phyloP scores from a whole-genome alignment of 2,329 filamentous ascomycete species.

The Sclerotinia borealis region DNA sequence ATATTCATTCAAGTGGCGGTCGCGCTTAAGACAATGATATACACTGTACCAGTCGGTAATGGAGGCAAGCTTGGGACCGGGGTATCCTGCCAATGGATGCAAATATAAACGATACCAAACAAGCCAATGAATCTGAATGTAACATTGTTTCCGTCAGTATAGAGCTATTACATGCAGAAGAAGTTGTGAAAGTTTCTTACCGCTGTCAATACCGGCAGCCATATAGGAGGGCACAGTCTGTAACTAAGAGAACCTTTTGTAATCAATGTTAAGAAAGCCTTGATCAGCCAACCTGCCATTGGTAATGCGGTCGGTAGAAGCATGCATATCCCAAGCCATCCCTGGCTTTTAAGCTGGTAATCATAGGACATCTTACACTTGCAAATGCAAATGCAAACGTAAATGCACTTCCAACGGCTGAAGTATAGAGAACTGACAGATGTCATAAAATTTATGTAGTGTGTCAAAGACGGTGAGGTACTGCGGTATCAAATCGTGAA shows the following conservation, averaged over 20 bases:
- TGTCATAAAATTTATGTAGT: too few species aligned
- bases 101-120: slow-evolving; percentile 53
- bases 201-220: not conserved
- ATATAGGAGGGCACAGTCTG: not conserved
- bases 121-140: not conserved
- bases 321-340: not conserved
- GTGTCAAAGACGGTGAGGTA: too few species aligned
- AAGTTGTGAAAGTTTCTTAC: not conserved
- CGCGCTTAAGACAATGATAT: slow-evolving; percentile 69
- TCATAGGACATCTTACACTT: not conserved
- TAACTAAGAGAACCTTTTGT: not conserved
- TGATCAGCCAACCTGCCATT: not conserved
- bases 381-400: too few species aligned
- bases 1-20: slow-evolving; percentile 70
- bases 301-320: not conserved
- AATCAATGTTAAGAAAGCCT: not conserved
- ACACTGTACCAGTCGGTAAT: slow-evolving; percentile 59
- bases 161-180: not conserved
- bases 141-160: not conserved
- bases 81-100: slow-evolving; percentile 60
- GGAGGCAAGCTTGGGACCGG: slow-evolving; percentile 57
- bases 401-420: too few species aligned
- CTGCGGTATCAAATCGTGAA: too few species aligned
- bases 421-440: too few species aligned
- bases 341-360: not conserved